These are phyloP conservation scores for Clitopilus hobsonii DNA, from an alignment of 768 basidiomycete species.

Conservation along the genomic window DNA sequence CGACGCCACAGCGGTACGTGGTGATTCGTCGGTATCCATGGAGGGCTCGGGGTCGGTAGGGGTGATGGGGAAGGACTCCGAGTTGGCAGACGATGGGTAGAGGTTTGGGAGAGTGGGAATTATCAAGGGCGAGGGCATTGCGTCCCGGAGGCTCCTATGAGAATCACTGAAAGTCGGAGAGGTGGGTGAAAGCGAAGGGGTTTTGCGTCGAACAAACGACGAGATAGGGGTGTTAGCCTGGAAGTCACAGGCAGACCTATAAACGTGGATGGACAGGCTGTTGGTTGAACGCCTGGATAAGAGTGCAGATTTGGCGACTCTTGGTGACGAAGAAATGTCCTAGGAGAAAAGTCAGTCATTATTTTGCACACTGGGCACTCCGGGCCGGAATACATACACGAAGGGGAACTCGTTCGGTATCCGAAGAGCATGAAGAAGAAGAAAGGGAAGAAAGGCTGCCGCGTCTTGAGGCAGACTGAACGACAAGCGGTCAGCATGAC, in stretches of 20 bases:
- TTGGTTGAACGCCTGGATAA: constrained; percentile 38
- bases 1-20: constrained; percentile 13
- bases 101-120: constrained; percentile 63
- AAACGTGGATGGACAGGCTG: constrained; percentile 42
- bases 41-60: constrained; percentile 28
- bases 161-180: constrained; percentile 57
- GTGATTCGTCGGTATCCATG: constrained; percentile 11
- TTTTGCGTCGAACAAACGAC: constrained; percentile 73
- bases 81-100: constrained; percentile 38
- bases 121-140: constrained; percentile 44
- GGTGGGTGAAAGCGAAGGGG: constrained; percentile 68
- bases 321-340: constrained; percentile 36
- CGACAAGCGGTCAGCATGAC: not conserved
- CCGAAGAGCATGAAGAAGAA: constrained; percentile 31
- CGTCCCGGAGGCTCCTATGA: constrained; percentile 31
- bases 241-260: constrained; percentile 46
- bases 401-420: constrained; percentile 31
- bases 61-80: constrained; percentile 39
- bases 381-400: constrained; percentile 21
- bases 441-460: constrained; percentile 44
- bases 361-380: not conserved
- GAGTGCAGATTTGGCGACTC: constrained; percentile 35
- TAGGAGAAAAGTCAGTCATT: constrained; percentile 11
- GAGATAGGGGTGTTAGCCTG: constrained; percentile 74
- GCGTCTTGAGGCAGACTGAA: constrained; percentile 37